phyloP scores from a whole-genome alignment of 208 protist species.

The Crithidia fasciculata region DNA sequence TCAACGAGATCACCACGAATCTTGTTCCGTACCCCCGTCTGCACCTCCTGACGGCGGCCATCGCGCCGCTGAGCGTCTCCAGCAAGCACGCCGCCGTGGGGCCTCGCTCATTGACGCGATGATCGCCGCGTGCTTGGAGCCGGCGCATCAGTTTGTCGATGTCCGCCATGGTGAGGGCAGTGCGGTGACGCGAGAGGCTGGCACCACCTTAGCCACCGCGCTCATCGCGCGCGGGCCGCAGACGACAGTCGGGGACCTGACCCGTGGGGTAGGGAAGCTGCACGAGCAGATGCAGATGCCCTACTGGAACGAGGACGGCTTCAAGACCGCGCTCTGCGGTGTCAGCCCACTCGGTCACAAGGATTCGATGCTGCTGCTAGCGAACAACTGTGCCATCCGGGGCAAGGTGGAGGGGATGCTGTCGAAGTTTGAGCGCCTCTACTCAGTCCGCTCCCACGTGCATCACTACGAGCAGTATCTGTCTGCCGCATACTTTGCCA shows the following conservation, averaged over 20 bases:
- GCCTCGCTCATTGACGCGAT: constrained; percentile 84
- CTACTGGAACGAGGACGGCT: constrained; percentile 97
- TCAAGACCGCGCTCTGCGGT: constrained; percentile 96
- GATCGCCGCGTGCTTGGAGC: constrained; percentile 87
- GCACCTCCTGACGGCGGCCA: constrained; percentile 90
- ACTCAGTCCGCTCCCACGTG: constrained; percentile 89
- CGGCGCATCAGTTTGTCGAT: constrained; percentile 87
- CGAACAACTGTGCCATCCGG: constrained; percentile 93
- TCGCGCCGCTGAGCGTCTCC: constrained; percentile 90
- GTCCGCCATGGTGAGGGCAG: constrained; percentile 35
- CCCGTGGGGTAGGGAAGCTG: constrained; percentile 89
- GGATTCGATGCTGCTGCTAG: constrained; percentile 92
- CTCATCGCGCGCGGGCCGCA: constrained; percentile 93
- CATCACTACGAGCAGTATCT: constrained; percentile 95
- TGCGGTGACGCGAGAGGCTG: constrained; percentile 38
- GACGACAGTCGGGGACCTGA: constrained; percentile 93
- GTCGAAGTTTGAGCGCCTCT: constrained; percentile 92
- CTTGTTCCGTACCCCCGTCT: constrained; percentile 96
- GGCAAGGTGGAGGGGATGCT: constrained; percentile 78
- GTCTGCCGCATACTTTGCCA: constrained; percentile 78
- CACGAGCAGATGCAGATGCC: constrained; percentile 80
- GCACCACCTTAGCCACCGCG: constrained; percentile 83
- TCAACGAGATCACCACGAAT: constrained; percentile 98
- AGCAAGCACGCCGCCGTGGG: constrained; percentile 50
- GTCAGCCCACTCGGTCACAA: constrained; percentile 91